Conservation (phyloP, 805 yeast species). For the Yueomyces sp. region DNA sequence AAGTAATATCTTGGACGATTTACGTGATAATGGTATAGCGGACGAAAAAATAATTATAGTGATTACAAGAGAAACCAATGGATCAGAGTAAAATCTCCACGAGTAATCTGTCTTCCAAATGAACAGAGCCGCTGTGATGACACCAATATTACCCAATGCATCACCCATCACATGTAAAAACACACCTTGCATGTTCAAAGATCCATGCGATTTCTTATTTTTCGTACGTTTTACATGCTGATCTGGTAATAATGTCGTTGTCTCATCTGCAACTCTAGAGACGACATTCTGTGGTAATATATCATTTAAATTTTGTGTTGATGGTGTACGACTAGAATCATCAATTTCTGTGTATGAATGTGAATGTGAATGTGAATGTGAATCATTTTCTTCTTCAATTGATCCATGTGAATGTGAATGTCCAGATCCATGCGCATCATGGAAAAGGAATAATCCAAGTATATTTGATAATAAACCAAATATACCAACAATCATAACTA, state of each 20-base stretch:
- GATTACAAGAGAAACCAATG: constrained; percentile 70
- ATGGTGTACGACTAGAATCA: constrained; percentile 1
- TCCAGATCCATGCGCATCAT: constrained; percentile 49
- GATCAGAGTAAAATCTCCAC: constrained; percentile 83
- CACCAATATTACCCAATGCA: constrained; percentile 92
- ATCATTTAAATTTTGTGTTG: constrained; percentile 8
- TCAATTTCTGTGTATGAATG: constrained; percentile 7
- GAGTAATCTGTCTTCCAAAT: constrained; percentile 88
- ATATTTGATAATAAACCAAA: constrained; percentile 76
- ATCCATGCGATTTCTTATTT: constrained; percentile 27
- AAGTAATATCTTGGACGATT: constrained; percentile 73
- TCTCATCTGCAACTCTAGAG: constrained; percentile 21
- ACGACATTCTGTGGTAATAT: constrained; percentile 18
- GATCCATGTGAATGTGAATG: constrained; percentile 27
- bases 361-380: constrained; percentile 16
- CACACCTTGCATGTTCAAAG: constrained; percentile 96
- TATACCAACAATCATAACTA: constrained; percentile 69
- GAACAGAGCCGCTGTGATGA: constrained; percentile 74
- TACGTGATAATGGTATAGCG: constrained; percentile 79
- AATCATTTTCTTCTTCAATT: constrained; percentile 1
- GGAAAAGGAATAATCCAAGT: constrained; percentile 76
- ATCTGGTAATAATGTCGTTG: constrained; percentile 23
- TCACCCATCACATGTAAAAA: constrained; percentile 92
- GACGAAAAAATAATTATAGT: constrained; percentile 82
- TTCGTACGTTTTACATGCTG: background rate